phyloP scores from a whole-genome alignment of 1,284 basidiomycete species.

The Moniliophthora roreri region DNA sequence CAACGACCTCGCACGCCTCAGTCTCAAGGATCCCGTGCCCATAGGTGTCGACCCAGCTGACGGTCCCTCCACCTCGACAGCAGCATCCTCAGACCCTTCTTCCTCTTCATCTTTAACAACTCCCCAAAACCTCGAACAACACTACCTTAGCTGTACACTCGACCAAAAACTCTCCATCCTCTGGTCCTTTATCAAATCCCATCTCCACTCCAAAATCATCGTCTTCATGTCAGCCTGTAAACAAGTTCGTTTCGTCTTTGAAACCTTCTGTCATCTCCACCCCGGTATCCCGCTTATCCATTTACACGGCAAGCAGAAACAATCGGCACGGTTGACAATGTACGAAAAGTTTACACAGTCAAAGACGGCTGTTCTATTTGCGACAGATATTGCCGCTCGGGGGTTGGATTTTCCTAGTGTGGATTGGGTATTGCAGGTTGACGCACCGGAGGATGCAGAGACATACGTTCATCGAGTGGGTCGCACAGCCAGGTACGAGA shows the following conservation, averaged over 20 bases:
- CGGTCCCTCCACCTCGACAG: constrained; percentile 44
- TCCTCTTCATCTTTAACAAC: constrained; percentile 50
- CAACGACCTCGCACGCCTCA: constrained; percentile 86
- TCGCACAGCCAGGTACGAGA: constrained; percentile 91
- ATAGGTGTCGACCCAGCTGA: constrained; percentile 64
- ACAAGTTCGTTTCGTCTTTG: constrained; percentile 96
- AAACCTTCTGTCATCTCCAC: constrained; percentile 93
- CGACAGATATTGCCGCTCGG: constrained; percentile 97
- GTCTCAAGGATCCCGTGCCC: constrained; percentile 81
- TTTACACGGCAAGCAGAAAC: constrained; percentile 97
- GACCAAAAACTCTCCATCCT: constrained; percentile 91
- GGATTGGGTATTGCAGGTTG: constrained; percentile 98
- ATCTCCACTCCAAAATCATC: constrained; percentile 89
- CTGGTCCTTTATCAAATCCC: constrained; percentile 95
- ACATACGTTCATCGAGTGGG: constrained; percentile 98
- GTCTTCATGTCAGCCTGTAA: constrained; percentile 97
- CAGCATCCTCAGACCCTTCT: constrained; percentile 33
- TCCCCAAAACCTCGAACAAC: constrained; percentile 79
- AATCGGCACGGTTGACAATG: constrained; percentile 81
- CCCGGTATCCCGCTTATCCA: constrained; percentile 91
- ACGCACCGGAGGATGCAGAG: constrained; percentile 97
- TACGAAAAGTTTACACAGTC: constrained; percentile 82
- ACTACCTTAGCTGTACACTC: constrained; percentile 84
- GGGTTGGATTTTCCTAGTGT: constrained; percentile 97
- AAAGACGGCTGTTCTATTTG: constrained; percentile 83